Evolutionary conservation across 2,329 filamentous ascomycete species (phyloP).

Genomic region (Akanthomyces muscarius): DNA sequence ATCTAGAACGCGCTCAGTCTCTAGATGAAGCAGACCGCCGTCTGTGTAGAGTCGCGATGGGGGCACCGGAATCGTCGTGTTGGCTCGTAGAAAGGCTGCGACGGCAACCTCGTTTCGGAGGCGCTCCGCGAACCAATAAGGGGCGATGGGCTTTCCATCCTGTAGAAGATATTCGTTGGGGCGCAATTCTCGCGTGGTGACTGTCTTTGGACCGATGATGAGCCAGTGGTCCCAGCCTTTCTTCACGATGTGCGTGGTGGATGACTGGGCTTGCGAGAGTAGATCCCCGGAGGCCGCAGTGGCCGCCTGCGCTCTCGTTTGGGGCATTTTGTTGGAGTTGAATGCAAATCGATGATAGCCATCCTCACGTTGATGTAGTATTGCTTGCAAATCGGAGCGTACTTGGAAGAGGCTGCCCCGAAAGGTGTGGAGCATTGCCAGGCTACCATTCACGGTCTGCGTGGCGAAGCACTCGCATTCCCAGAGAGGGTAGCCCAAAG

Average conservation of each 20-base stretch:
- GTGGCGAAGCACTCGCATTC: background rate
- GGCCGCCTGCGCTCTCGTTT: background rate
- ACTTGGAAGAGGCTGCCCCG: background rate
- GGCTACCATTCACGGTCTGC: background rate
- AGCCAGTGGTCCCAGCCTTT: conserved; percentile 37
- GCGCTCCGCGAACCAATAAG: conserved; percentile 6
- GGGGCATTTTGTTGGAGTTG: background rate
- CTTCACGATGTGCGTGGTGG: conserved; percentile 44
- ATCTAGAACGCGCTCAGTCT: background rate
- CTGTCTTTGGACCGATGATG: background rate
- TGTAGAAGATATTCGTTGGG: background rate
- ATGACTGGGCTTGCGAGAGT: background rate
- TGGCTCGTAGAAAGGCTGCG: background rate
- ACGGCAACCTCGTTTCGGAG: background rate
- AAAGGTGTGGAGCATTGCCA: background rate
- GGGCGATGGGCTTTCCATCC: background rate
- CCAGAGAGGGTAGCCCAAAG: background rate
- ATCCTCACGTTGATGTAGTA: background rate
- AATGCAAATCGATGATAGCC: background rate
- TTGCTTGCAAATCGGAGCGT: too few species aligned
- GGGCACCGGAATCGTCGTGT: conserved; percentile 6
- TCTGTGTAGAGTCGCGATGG: background rate
- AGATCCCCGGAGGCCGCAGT: background rate
- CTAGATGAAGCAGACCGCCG: background rate
- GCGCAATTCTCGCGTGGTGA: background rate